Conservation (phyloP, 2,329 filamentous ascomycete genomes). For the Aspergillus fischeri region DNA sequence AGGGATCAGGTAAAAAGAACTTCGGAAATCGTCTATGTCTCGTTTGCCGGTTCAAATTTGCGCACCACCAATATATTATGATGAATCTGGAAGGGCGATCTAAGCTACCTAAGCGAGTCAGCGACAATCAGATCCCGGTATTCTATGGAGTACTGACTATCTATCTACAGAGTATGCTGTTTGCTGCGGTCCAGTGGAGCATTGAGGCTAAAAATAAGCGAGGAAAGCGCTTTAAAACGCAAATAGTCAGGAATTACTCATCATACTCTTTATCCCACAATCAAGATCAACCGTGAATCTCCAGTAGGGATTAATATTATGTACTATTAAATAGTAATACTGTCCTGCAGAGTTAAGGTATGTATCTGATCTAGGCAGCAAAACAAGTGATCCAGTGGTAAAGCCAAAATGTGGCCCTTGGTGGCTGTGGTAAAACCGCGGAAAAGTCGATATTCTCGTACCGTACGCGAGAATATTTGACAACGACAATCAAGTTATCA, state of each 20-base stretch:
- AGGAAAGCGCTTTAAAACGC: neutral
- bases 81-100: neutral
- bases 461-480: neutral
- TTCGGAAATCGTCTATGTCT: neutral
- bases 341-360: too few relatives aligned
- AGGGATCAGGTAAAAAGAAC: neutral
- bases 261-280: too few relatives aligned
- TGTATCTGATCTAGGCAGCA: too few relatives aligned
- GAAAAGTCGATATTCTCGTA: conserved; percentile 15
- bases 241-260: too few relatives aligned
- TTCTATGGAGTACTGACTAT: too few relatives aligned
- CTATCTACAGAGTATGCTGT: too few relatives aligned
- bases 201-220: neutral
- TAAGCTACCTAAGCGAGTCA: neutral
- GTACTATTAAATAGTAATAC: too few relatives aligned
- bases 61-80: neutral
- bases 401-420: conserved; percentile 11
- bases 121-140: too few relatives aligned
- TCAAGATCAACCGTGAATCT: too few relatives aligned
- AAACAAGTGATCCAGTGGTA: conserved; percentile 11
- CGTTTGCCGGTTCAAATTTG: neutral
- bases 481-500: neutral
- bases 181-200: neutral
- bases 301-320: too few relatives aligned
- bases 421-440: conserved; percentile 13